These are phyloP conservation scores for Kodamaea kakaduensis DNA, from an alignment of 805 yeast species.

Conservation along the genomic window DNA sequence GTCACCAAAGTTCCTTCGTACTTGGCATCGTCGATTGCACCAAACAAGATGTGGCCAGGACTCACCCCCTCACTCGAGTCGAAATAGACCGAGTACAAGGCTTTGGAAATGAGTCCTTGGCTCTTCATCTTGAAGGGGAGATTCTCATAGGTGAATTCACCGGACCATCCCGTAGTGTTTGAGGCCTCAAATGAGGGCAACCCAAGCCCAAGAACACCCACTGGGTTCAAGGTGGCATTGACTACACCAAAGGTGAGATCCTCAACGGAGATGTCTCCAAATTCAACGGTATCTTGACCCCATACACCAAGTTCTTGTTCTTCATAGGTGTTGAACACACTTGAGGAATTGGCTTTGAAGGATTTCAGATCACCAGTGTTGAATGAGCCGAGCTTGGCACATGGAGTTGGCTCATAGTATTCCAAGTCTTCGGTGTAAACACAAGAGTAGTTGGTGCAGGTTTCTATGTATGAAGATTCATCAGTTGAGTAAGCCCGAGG, in stretches of 20 bases:
- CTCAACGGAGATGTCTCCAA: not conserved
- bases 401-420: no score
- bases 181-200: not conserved
- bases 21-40: slow-evolving; percentile 66
- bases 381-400: slow-evolving; percentile 49
- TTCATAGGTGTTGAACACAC: no score
- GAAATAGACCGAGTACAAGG: slow-evolving; percentile 15
- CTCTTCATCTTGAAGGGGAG: slow-evolving; percentile 22
- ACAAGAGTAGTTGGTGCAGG: no score
- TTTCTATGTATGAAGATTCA: no score
- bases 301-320: no score
- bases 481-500: no score
- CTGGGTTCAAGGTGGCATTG: slow-evolving; percentile 2
- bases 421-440: no score
- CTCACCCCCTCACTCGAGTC: slow-evolving; percentile 5
- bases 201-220: slow-evolving; percentile 14
- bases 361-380: slow-evolving; percentile 36
- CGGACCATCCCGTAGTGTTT: slow-evolving; percentile 1
- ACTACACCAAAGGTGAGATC: slow-evolving; percentile 4
- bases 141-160: slow-evolving; percentile 11
- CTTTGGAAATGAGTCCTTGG: slow-evolving; percentile 23
- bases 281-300: no score
- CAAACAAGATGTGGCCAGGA: slow-evolving; percentile 46
- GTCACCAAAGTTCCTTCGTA: slow-evolving; percentile 42
- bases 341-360: slow-evolving; percentile 39